These are phyloP conservation scores for Aristolochia californica DNA, from an alignment of 164 flowering plant genomes.

Conservation along the genomic window DNA sequence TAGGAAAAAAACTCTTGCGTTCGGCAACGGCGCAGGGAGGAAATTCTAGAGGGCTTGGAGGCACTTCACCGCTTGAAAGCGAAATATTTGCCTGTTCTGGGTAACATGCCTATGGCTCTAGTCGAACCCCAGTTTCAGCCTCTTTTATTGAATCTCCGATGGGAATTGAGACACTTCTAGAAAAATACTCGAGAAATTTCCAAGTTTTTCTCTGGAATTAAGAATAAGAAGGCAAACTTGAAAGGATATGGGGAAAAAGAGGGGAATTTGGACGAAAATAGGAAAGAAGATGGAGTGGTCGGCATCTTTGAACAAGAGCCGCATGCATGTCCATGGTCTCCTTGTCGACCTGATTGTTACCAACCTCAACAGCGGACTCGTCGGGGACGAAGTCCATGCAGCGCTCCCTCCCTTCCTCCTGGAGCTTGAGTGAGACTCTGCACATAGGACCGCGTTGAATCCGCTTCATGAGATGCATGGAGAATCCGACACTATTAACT, in stretches of 20 bases:
- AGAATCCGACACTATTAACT: no score
- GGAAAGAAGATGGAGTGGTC: neutral
- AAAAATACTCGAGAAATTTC: constrained; percentile 38
- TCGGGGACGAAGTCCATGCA: no score
- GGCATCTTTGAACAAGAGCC: no score
- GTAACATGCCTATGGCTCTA: constrained; percentile 90
- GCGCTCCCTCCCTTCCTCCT: no score
- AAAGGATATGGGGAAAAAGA: constrained; percentile 2
- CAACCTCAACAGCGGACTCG: no score
- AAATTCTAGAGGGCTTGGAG: constrained; percentile 16
- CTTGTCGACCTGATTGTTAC: no score
- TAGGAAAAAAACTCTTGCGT: no score
- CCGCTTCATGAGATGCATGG: no score
- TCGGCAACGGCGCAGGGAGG: no score
- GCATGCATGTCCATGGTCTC: no score
- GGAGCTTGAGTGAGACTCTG: no score
- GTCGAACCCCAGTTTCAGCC: constrained; percentile 61
- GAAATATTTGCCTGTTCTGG: constrained; percentile 52
- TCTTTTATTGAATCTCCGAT: constrained; percentile 30
- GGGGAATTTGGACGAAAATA: constrained; percentile 9
- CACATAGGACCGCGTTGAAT: no score
- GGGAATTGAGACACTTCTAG: constrained; percentile 44
- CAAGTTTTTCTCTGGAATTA: constrained; percentile 15
- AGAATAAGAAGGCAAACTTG: neutral
- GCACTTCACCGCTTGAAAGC: constrained; percentile 35